Conservation (phyloP, 148 eudicot genomes). For the Rhododendron ovatum region DNA sequence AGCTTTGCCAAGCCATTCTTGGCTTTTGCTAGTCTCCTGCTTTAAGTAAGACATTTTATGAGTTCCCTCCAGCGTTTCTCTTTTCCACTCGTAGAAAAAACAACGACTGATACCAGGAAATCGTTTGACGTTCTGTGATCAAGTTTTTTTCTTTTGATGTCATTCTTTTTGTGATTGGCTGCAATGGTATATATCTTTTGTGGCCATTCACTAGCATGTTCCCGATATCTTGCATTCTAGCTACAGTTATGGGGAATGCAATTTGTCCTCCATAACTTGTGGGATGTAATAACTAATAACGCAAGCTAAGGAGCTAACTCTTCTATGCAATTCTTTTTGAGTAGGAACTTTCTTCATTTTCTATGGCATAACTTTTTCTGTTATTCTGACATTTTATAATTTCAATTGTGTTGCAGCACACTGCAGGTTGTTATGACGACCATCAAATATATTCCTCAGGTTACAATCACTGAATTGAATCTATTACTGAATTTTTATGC, state of each 20-base stretch:
- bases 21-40: conserved; percentile 75
- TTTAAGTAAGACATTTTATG: conserved; percentile 53
- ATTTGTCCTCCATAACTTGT: not conserved
- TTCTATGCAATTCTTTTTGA: not conserved
- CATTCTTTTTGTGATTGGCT: not conserved
- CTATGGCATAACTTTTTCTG: not conserved
- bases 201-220: not conserved
- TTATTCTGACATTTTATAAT: not conserved
- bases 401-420: conserved; percentile 47
- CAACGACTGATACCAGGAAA: not conserved
- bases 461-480: conserved; percentile 14
- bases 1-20: conserved; percentile 55
- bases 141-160: not conserved
- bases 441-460: conserved; percentile 96
- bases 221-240: not conserved
- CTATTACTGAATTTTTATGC: not conserved
- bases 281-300: not conserved
- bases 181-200: not conserved
- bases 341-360: not conserved
- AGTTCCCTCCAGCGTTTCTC: not conserved
- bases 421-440: conserved; percentile 82
- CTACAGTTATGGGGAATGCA: not conserved
- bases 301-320: not conserved
- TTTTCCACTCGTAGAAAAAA: not conserved
- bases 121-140: not conserved